phyloP scores from a whole-genome alignment of 805 yeast species.

The Candida tibetensis region DNA sequence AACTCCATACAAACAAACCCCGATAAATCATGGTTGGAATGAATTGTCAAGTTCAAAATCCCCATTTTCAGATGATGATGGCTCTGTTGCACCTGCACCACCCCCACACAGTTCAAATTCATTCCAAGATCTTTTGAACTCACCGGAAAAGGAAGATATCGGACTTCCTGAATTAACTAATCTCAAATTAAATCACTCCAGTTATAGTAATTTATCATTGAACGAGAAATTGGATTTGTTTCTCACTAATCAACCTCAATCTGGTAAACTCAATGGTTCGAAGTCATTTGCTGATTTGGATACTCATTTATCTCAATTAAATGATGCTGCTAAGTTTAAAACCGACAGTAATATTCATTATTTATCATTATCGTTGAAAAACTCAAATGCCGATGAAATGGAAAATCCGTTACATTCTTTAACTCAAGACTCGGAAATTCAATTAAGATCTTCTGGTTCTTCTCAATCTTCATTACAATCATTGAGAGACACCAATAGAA shows the following conservation, averaged over 20 bases:
- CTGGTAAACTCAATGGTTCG: conserved; percentile 7
- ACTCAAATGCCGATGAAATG: conserved; percentile 12
- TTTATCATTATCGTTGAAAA: conserved; percentile 30
- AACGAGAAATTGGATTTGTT: conserved; percentile 47
- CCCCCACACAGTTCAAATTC: conserved; percentile 12
- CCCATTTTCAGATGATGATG: conserved; percentile 16
- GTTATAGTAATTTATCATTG: conserved; percentile 32
- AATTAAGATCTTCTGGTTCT: conserved; percentile 31
- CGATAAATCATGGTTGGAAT: conserved; percentile 21
- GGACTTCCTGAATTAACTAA: conserved; percentile 15
- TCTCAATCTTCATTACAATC: conserved; percentile 42
- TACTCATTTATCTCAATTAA: conserved; percentile 32
- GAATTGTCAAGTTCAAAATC: conserved; percentile 10
- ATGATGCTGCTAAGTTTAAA: conserved; percentile 22
- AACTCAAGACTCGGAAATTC: conserved; percentile 21
- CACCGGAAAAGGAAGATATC: conserved; percentile 12
- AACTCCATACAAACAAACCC: not conserved
- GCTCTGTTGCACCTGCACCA: conserved; percentile 10
- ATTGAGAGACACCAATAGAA: conserved; percentile 27
- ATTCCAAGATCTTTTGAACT: conserved; percentile 4
- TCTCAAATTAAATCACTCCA: conserved; percentile 21
- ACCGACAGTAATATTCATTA: conserved; percentile 34
- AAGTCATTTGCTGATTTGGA: conserved; percentile 29
- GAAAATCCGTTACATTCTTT: conserved; percentile 36
- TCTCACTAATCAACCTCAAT: conserved; percentile 19